Conservation (phyloP, 345 rosid genomes). For the Kernera saxatilis region DNA sequence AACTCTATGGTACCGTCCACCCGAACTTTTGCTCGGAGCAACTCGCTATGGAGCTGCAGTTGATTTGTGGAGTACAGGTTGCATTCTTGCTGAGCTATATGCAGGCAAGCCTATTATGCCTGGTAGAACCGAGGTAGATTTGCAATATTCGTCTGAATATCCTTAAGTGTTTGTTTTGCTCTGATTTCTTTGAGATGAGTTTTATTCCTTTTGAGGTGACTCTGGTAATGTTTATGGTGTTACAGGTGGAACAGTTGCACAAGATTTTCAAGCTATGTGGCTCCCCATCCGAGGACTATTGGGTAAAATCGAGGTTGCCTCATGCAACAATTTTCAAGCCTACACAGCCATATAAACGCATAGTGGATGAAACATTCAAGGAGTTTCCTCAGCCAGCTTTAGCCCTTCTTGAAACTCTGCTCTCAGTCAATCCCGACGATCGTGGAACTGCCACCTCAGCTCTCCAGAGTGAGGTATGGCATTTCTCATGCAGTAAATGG, state of each 20-base stretch:
- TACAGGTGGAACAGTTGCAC: slow-evolving; percentile 95
- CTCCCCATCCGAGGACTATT: slow-evolving; percentile 90
- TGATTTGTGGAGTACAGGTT: slow-evolving; percentile 96
- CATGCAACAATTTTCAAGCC: slow-evolving; percentile 99
- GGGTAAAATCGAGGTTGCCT: slow-evolving; percentile 94
- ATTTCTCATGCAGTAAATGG: not conserved
- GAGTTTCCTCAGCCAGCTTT: slow-evolving; percentile 88
- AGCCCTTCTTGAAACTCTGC: slow-evolving; percentile 79
- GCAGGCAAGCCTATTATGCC: slow-evolving; percentile 99
- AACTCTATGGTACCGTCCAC: slow-evolving; percentile 98
- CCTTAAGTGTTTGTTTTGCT: not conserved
- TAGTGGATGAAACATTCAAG: slow-evolving; percentile 90
- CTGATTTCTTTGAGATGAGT: not conserved
- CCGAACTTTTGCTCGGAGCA: slow-evolving; percentile 95
- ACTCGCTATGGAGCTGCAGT: slow-evolving; percentile 82
- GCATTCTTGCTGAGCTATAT: slow-evolving; percentile 91
- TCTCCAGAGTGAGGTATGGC: slow-evolving; percentile 73
- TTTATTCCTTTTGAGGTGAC: slow-evolving; percentile 5
- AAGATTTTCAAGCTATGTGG: slow-evolving; percentile 98
- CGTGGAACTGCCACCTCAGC: slow-evolving; percentile 87
- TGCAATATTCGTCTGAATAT: not conserved
- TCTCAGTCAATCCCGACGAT: slow-evolving; percentile 83
- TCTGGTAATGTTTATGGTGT: slow-evolving; percentile 22
- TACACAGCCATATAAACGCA: slow-evolving; percentile 85
- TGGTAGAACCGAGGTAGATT: slow-evolving; percentile 93